Percentiles rank a stretch among this genome's conserved stretches.
Conservation (phyloP, 1,284 basidiomycete species). For the Erythrobasidium hasegawianum region DNA sequence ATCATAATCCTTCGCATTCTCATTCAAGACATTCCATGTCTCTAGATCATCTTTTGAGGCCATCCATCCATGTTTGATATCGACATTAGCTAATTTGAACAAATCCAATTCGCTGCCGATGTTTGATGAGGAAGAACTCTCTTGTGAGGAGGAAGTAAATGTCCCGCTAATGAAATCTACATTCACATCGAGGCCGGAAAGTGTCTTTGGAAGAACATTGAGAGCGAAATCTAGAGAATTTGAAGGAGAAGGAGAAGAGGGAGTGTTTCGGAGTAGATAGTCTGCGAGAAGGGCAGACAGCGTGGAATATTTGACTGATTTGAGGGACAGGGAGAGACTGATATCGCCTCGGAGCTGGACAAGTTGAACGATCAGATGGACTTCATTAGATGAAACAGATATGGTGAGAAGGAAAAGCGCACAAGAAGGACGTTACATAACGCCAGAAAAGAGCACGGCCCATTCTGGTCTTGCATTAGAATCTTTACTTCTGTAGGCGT, state of each 20-base stretch:
- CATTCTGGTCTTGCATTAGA: constrained; percentile 69
- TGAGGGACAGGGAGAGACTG: constrained; percentile 59
- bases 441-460: constrained; percentile 83
- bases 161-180: constrained; percentile 67
- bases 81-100: constrained; percentile 74
- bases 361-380: no score
- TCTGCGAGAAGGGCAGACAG: constrained; percentile 77
- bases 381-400: not conserved
- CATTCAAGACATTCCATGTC: constrained; percentile 55
- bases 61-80: constrained; percentile 87
- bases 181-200: constrained; percentile 78
- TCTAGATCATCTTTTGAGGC: constrained; percentile 68
- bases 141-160: constrained; percentile 45
- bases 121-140: constrained; percentile 42
- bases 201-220: constrained; percentile 72
- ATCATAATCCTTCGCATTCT: constrained; percentile 53
- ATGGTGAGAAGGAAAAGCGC: not conserved
- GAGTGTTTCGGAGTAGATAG: constrained; percentile 63
- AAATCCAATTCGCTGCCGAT: constrained; percentile 73
- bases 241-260: constrained; percentile 13
- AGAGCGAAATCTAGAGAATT: constrained; percentile 69
- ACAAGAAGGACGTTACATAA: constrained; percentile 51
- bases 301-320: constrained; percentile 73
- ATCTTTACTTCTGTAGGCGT: constrained; percentile 56
- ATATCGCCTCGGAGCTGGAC: constrained; percentile 72